Evolutionary conservation across 2,329 filamentous ascomycete species (phyloP), one percentile per base, ranked within the genome.

Genomic region (Claviceps maximensis): DNA sequence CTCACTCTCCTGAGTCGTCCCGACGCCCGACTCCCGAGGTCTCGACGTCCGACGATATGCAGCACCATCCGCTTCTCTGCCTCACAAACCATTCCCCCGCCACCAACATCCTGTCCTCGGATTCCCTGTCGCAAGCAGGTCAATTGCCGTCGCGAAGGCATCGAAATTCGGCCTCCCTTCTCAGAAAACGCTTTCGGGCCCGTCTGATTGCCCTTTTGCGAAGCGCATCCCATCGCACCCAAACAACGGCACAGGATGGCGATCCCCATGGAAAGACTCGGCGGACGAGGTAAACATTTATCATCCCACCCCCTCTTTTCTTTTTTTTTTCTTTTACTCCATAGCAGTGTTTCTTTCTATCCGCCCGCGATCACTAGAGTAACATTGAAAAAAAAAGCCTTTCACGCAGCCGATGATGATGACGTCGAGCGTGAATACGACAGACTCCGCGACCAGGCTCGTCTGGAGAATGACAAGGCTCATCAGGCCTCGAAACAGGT

Each of bases 371-470:
- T 33, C 31, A 33, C 31, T 10, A 19, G 21, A 41, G 12, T 19
- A 41, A 41, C 17, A 19, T 19, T n/a, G 3, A 17, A 4, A 31
- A 13, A 36, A 17, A 65, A 47, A 90, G 87, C 85, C 69, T 88
- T 91, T 74, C 87, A 84, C 69, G 84, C 89, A 67, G 77, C 76
- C 55, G 75, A 83, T 59, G 80, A 79, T 64, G 73, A 73, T 60
- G 77, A 83, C 55, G 75, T 81, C 53, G 90, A 97, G 74, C 81
- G 77, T 60, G 90, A 97, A 72, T 97, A 97, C 70, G 90, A 97
- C 67, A 86, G 88, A 52, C 79, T 97, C 46, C 88, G 93, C 63
- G 83, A 85, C 60, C 77, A 90, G 19, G 93, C 91, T 19, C 83
- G 87, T 58, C 76, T 82, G 62, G 90, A 95, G 74, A 88, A 86